Evolutionary conservation across 257 asterid species (phyloP).

Genomic region (Misopates orontium): DNA sequence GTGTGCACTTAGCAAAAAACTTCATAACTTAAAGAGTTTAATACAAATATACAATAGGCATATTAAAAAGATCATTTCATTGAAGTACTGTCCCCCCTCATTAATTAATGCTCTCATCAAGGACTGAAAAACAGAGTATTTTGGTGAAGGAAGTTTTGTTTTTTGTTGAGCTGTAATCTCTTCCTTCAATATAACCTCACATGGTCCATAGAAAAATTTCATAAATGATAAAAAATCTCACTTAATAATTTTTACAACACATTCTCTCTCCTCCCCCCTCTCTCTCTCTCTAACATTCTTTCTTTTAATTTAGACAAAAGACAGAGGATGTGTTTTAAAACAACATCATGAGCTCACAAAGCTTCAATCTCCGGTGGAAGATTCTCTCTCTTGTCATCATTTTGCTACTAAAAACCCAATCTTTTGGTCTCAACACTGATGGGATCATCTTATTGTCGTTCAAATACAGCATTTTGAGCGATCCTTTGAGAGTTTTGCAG

Average conservation of each 20-base stretch:
- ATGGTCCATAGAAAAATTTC: conserved; percentile 32
- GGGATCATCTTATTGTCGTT: conserved; percentile 72
- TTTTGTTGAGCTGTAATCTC: conserved; percentile 56
- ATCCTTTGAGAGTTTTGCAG: conserved; percentile 57
- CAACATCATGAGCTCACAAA: conserved; percentile 57
- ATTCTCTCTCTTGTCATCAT: conserved; percentile 28
- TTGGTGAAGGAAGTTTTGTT: conserved; percentile 51
- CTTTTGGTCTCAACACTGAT: conserved; percentile 62
- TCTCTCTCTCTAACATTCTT: neutral
- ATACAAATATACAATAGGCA: no score
- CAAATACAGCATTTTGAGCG: conserved; percentile 53
- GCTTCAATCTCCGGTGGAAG: conserved; percentile 40
- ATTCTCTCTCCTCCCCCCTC: conserved; percentile 11
- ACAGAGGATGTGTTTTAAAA: conserved; percentile 49
- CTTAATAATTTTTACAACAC: conserved; percentile 30
- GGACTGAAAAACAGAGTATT: conserved; percentile 55
- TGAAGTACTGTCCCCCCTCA: conserved; percentile 20
- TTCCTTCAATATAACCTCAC: conserved; percentile 27
- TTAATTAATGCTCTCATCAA: conserved; percentile 28
- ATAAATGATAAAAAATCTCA: conserved; percentile 50
- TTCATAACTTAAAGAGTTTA: no score
- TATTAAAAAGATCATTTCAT: conserved; percentile 24
- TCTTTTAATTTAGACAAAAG: conserved; percentile 17
- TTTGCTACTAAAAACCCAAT: conserved; percentile 38
- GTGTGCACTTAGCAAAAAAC: no score